These are phyloP conservation scores for Cicer arietinum DNA, from an alignment of 306 rosid genomes.

Conservation along the genomic window DNA sequence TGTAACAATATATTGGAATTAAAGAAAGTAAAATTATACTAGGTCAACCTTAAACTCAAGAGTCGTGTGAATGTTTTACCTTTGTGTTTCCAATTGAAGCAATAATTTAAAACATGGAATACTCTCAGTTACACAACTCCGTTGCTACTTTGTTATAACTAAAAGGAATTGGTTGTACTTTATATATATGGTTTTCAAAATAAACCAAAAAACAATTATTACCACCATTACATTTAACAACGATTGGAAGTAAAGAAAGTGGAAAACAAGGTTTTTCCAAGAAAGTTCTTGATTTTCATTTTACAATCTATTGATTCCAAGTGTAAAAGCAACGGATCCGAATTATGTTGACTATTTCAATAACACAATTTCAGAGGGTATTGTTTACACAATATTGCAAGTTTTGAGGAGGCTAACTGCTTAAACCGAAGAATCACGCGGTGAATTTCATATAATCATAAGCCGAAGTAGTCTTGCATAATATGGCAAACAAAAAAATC, in stretches of 20 bases:
- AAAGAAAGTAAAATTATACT: background rate
- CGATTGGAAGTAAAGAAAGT: background rate
- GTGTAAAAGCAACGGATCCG: background rate
- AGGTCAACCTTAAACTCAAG: background rate
- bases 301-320: background rate
- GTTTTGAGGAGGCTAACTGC: background rate
- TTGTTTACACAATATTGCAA: background rate
- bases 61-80: background rate
- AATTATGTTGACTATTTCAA: background rate
- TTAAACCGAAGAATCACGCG: background rate
- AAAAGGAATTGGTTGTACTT: background rate
- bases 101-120: background rate
- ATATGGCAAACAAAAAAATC: background rate
- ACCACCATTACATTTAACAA: background rate
- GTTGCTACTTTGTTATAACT: background rate
- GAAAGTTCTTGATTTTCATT: background rate
- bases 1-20: constrained; percentile 21
- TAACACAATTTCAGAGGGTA: background rate
- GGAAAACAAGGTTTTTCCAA: background rate
- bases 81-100: constrained; percentile 3
- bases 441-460: constrained; percentile 27
- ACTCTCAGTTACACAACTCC: background rate
- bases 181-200: background rate
- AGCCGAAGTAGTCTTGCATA: background rate
- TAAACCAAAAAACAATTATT: background rate